These are phyloP conservation scores for Termitomyces sp. DNA, from an alignment of 768 basidiomycete genomes.

Conservation along the genomic window DNA sequence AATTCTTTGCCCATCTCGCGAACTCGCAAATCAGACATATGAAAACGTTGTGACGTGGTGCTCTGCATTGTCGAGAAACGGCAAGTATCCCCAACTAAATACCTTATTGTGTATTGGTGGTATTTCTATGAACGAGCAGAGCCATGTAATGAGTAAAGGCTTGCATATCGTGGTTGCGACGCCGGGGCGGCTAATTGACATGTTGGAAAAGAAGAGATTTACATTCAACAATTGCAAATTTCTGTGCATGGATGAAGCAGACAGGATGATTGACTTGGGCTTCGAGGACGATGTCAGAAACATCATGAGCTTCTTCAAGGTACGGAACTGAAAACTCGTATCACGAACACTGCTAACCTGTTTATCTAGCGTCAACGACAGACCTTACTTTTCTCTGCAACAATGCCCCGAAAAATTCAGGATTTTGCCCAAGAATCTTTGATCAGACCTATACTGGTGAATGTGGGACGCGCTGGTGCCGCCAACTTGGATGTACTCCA, in stretches of 20 bases:
- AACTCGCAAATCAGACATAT: slow-evolving; percentile 94
- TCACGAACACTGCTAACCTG: not conserved
- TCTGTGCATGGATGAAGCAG: slow-evolving; percentile 98
- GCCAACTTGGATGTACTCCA: slow-evolving; percentile 95
- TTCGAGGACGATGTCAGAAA: slow-evolving; percentile 99
- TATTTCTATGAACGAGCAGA: slow-evolving; percentile 98
- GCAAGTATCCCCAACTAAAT: slow-evolving; percentile 81
- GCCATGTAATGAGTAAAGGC: slow-evolving; percentile 84
- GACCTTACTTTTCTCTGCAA: slow-evolving; percentile 95
- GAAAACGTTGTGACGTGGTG: slow-evolving; percentile 92
- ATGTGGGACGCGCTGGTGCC: slow-evolving; percentile 96
- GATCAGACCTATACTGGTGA: slow-evolving; percentile 92
- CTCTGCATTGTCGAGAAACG: slow-evolving; percentile 68
- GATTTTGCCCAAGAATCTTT: slow-evolving; percentile 97
- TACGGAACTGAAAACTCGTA: slow-evolving; percentile 22
- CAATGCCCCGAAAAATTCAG: slow-evolving; percentile 98
- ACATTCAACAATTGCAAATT: slow-evolving; percentile 93
- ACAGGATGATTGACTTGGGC: slow-evolving; percentile 98
- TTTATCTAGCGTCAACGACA: slow-evolving; percentile 82
- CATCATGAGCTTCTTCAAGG: slow-evolving; percentile 99
- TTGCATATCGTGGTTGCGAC: slow-evolving; percentile 96
- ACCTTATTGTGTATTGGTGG: slow-evolving; percentile 94
- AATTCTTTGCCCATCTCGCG: slow-evolving; percentile 93
- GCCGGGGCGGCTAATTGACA: slow-evolving; percentile 94
- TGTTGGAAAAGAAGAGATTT: slow-evolving; percentile 93